A percentile compares a stretch with the other conserved stretches of the same genome.
These are phyloP conservation scores for Xylaria longipes DNA, from an alignment of 495 filamentous ascomycete species.

Conservation along the genomic window DNA sequence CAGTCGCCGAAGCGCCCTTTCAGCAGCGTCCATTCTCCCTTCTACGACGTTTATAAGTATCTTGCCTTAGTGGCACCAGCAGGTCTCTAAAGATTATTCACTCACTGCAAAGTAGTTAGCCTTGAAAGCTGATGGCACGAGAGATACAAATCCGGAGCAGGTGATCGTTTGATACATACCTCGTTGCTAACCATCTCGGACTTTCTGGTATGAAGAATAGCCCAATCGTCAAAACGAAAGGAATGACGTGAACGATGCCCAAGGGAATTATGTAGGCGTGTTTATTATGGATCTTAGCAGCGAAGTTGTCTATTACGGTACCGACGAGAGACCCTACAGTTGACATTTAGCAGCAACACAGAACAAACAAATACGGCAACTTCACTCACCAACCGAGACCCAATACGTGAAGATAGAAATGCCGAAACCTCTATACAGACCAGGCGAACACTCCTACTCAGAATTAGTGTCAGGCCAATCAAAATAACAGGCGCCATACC, in stretches of 20 bases:
- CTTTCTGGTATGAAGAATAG: slow-evolving; percentile 69
- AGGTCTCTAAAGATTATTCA: not conserved
- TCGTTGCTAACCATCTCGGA: slow-evolving; percentile 65
- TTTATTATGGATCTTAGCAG: slow-evolving; percentile 51
- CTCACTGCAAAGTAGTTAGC: slow-evolving; percentile 20
- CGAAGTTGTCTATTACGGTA: slow-evolving; percentile 68
- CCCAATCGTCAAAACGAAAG: slow-evolving; percentile 55
- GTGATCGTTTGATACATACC: not conserved
- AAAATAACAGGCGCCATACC: slow-evolving; percentile 30
- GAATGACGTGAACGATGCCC: slow-evolving; percentile 64
- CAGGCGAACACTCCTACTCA: slow-evolving; percentile 55
- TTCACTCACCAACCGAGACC: slow-evolving; percentile 46
- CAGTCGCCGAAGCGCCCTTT: slow-evolving; percentile 52
- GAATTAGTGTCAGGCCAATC: not conserved
- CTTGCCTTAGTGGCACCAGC: not conserved
- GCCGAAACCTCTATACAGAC: slow-evolving; percentile 57
- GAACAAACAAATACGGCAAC: not conserved
- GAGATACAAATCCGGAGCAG: not conserved
- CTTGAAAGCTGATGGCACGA: not conserved
- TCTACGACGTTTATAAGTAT: slow-evolving; percentile 31
- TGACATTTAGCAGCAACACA: not conserved
- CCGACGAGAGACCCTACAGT: slow-evolving; percentile 55
- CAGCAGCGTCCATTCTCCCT: slow-evolving; percentile 56
- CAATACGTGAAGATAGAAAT: slow-evolving; percentile 52
- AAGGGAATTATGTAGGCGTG: slow-evolving; percentile 64